Evolutionary conservation across 164 flowering plant species (phyloP).

Genomic region (Magnolia sinica): DNA sequence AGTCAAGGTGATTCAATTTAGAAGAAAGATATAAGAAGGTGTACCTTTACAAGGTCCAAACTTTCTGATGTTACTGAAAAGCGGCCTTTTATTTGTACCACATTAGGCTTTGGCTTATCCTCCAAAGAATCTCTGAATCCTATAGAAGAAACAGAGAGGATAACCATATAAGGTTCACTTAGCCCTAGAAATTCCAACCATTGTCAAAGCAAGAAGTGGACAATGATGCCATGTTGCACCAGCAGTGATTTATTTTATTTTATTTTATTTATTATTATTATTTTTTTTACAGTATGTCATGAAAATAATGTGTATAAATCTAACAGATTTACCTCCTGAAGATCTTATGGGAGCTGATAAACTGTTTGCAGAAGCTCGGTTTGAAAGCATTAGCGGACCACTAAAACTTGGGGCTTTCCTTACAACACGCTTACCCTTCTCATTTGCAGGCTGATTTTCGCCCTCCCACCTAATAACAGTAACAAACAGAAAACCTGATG

Average conservation of each 20-base stretch:
- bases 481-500: slow-evolving; percentile 1
- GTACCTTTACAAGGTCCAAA: slow-evolving; percentile 88
- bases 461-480: slow-evolving; percentile 49
- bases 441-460: slow-evolving; percentile 46
- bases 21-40: slow-evolving; percentile 10
- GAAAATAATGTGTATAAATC: neutral
- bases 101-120: slow-evolving; percentile 79
- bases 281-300: no score
- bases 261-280: no score
- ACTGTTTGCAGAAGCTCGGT: slow-evolving; percentile 94
- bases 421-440: slow-evolving; percentile 42
- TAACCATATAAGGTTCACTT: slow-evolving; percentile 1
- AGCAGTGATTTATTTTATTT: neutral
- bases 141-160: slow-evolving; percentile 15
- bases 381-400: slow-evolving; percentile 95
- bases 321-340: slow-evolving; percentile 62
- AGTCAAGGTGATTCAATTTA: slow-evolving; percentile 18
- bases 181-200: neutral
- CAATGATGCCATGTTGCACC: neutral
- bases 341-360: slow-evolving; percentile 96
- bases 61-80: slow-evolving; percentile 98
- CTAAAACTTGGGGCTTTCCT: slow-evolving; percentile 77
- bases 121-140: slow-evolving; percentile 87
- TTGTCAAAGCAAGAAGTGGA: neutral
- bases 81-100: slow-evolving; percentile 93